These are phyloP conservation scores for Rosa chinensis DNA, from an alignment of 306 rosid species.

Conservation along the genomic window DNA sequence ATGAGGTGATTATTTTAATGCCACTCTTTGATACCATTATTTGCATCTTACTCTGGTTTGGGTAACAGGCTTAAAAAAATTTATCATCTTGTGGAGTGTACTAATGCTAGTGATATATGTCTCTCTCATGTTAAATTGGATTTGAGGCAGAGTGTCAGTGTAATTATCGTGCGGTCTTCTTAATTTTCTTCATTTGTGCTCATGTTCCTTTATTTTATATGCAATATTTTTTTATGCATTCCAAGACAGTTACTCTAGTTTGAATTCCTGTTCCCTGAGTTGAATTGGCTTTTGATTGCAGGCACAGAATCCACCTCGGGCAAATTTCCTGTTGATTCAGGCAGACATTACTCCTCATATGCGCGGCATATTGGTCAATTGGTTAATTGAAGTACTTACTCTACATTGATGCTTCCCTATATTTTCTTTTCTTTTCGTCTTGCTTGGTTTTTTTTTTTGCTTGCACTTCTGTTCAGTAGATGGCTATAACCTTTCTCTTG, in stretches of 20 bases:
- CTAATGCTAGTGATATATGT: not conserved
- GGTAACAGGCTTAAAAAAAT: not conserved
- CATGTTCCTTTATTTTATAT: not conserved
- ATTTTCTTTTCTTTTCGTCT: not conserved
- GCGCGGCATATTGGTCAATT: constrained; percentile 87
- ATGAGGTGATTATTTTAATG: constrained; percentile 53
- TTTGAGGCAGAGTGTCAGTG: not conserved
- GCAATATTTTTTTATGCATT: not conserved
- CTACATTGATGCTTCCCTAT: constrained; percentile 16
- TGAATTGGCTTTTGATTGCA: constrained; percentile 36
- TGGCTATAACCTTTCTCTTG: constrained; percentile 20
- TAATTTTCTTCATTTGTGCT: not conserved
- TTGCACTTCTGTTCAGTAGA: not conserved
- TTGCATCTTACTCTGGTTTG: constrained; percentile 2
- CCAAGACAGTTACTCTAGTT: not conserved
- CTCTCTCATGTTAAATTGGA: not conserved
- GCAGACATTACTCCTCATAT: constrained; percentile 62
- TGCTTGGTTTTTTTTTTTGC: not conserved
- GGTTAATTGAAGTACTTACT: constrained; percentile 77
- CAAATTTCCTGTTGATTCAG: constrained; percentile 69
- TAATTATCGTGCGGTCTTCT: not conserved
- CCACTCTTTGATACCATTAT: constrained; percentile 8
- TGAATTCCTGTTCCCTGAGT: constrained; percentile 4
- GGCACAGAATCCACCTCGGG: constrained; percentile 55
- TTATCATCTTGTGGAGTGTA: not conserved